Evolutionary conservation across 2,329 filamentous ascomycete genomes (phyloP), one percentile per base, ranked within the genome.

Genomic region (Thielaviopsis musarum): DNA sequence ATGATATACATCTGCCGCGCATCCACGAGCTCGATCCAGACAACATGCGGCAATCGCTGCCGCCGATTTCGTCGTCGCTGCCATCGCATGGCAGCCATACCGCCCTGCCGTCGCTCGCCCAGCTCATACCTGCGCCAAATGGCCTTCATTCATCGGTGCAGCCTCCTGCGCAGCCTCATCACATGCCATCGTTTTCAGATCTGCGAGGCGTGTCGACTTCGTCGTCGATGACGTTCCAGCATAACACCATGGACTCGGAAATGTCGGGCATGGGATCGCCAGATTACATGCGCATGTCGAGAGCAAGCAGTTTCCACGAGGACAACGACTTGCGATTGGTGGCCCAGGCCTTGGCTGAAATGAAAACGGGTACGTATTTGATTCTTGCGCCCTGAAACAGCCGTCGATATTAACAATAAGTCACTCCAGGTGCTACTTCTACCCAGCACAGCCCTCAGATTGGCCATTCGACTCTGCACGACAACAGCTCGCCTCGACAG

Each of bases 401-500:
- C 17, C 19, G 21, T 54, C 17, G 53, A 45, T 45, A 26, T 41
- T 61, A 56, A 61, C 56, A 52, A 10, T 12, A 30, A n/a, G n/a
- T 7, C 10, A 10, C 30, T 54, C 21, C 10, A 53, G 58, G 60
- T 28, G 41, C 60, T 30, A 28, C 57, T 13, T 59, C 57, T 24
- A 59, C 52, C 13, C 57, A 59, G 45, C 57, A 58, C 28, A 62
- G 60, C 38, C 57, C 60, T 38, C 60, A 62, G 30, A 54, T 59
- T 26, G 49, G 38, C 19, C 49, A 52, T 45, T 57, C 60, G 6
- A 58, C 41, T 10, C 38, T 59, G 5, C 28, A 51, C n/a, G 54
- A 57, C 56, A 28, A 54, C 28, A 57, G 54, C n/a, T 30, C 53
- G 49, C 64, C 59, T 49, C 77, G 82, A 5, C 90, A 96, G 70